A percentile compares a stretch with the other conserved stretches of the same genome.
These are phyloP conservation scores for Ophiostoma novo-ulmi DNA, from an alignment of 2,329 filamentous ascomycete genomes.

Conservation along the genomic window DNA sequence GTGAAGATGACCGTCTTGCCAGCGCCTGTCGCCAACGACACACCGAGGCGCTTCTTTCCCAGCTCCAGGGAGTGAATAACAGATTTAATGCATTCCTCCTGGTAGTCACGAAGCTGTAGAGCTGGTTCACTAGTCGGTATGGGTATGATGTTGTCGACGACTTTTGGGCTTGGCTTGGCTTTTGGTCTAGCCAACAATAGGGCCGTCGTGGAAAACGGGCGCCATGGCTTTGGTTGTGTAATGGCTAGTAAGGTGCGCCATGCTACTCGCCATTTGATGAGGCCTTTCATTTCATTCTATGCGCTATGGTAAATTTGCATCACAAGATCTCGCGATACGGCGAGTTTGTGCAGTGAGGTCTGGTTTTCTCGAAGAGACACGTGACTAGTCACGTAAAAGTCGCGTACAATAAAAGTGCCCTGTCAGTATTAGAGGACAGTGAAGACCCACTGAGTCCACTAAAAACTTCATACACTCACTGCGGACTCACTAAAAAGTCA, in stretches of 20 bases:
- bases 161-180: not conserved
- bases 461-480: not conserved
- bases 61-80: slow-evolving; percentile 63
- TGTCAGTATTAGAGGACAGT: not conserved
- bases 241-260: slow-evolving; percentile 15
- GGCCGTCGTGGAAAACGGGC: not conserved
- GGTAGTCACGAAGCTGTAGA: slow-evolving; percentile 71
- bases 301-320: not conserved
- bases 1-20: slow-evolving; percentile 98
- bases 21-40: slow-evolving; percentile 81
- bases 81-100: slow-evolving; percentile 84
- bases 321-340: not conserved
- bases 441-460: not conserved
- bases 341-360: not conserved
- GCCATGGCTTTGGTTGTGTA: slow-evolving; percentile 8
- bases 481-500: not conserved
- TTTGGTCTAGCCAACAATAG: not conserved
- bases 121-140: slow-evolving; percentile 15
- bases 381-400: not conserved
- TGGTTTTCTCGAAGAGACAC: not conserved
- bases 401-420: not conserved
- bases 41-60: slow-evolving; percentile 73
- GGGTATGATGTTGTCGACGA: slow-evolving; percentile 20
- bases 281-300: slow-evolving; percentile 1
- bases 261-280: slow-evolving; percentile 14